A percentile compares a stretch with the other conserved stretches of the same genome.
phyloP scores from a whole-genome alignment of 352 stramenopile genomes.

The Pythium guiyangense region DNA sequence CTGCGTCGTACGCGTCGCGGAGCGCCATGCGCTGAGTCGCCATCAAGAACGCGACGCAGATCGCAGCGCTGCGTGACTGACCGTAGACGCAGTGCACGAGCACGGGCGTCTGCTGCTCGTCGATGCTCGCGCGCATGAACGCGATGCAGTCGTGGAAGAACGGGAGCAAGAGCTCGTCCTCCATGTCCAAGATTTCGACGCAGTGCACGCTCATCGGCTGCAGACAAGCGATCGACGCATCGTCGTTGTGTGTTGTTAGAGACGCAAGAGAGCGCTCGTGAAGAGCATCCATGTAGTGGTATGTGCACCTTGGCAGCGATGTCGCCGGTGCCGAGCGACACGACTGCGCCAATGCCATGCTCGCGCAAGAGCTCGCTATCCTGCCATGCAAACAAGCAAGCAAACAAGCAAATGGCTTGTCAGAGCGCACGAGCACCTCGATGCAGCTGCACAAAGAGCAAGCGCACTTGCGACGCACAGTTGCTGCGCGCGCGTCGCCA shows the following conservation, averaged over 20 bases:
- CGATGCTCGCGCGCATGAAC: slow-evolving; percentile 12
- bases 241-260: too few species aligned
- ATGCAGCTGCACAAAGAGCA: neutral
- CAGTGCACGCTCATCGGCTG: slow-evolving; percentile 23
- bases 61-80: slow-evolving; percentile 65
- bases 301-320: slow-evolving; percentile 19
- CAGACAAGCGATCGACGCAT: too few species aligned
- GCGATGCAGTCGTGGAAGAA: slow-evolving; percentile 46
- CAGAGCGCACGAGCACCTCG: too few species aligned
- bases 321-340: slow-evolving; percentile 58
- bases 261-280: too few species aligned
- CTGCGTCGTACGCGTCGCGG: slow-evolving; percentile 43
- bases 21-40: slow-evolving; percentile 28
- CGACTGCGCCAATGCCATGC: slow-evolving; percentile 40
- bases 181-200: slow-evolving; percentile 77
- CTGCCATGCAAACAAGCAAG: neutral
- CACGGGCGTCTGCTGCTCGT: slow-evolving; percentile 7
- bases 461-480: slow-evolving; percentile 20
- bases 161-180: slow-evolving; percentile 61
- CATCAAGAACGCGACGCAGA: slow-evolving; percentile 82
- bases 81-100: slow-evolving; percentile 82
- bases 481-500: slow-evolving; percentile 43
- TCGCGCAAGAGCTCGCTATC: slow-evolving; percentile 26
- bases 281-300: too few species aligned
- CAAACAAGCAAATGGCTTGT: too few species aligned